A percentile compares a stretch with the other conserved stretches of the same genome.
phyloP scores from a whole-genome alignment of 345 rosid genomes.

The Syzygium grande region DNA sequence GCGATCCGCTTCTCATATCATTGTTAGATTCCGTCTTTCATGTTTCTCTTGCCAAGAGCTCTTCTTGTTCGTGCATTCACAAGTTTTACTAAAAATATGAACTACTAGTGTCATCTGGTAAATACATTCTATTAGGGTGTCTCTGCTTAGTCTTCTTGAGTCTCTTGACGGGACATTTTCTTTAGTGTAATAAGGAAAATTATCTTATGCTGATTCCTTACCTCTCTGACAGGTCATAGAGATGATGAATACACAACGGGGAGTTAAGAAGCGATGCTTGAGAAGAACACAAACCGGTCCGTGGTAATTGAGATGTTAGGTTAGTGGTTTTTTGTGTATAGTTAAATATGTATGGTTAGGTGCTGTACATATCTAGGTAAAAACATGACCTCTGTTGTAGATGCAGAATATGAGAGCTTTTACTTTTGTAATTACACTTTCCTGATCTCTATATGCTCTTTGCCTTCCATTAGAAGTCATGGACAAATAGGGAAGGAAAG shows the following conservation, averaged over 20 bases:
- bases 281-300: conserved; percentile 86
- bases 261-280: conserved; percentile 49
- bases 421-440: not conserved
- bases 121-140: not conserved
- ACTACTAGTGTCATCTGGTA: not conserved
- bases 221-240: conserved; percentile 45
- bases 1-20: not conserved
- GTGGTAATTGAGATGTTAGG: conserved; percentile 43
- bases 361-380: conserved; percentile 31
- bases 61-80: not conserved
- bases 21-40: not conserved
- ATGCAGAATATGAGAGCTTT: not conserved
- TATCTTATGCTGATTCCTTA: not conserved
- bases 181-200: not conserved
- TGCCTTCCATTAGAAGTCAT: conserved; percentile 1
- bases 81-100: not conserved
- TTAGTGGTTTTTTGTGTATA: conserved; percentile 7
- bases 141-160: not conserved
- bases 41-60: not conserved
- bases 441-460: not conserved
- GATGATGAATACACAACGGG: conserved; percentile 46
- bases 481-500: not conserved
- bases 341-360: conserved; percentile 11
- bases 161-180: not conserved
- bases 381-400: conserved; percentile 12